Conservation (phyloP, 2,329 filamentous ascomycete genomes). For the Ophiostoma triangulosporum region DNA sequence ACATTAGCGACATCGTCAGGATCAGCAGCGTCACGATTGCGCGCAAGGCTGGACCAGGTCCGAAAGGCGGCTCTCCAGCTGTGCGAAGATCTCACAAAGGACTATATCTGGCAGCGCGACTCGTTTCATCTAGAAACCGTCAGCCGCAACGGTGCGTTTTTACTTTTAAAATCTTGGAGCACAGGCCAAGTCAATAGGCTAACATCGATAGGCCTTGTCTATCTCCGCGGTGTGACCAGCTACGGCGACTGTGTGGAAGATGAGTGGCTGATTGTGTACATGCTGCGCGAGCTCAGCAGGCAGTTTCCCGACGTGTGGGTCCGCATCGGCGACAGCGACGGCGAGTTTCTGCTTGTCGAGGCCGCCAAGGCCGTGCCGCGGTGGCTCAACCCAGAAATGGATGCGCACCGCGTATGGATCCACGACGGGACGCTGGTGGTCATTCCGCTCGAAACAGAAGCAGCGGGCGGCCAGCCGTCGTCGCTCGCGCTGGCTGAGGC, state of each 20-base stretch:
- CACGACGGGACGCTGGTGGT: slow-evolving; percentile 41
- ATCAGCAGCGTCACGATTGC: slow-evolving; percentile 31
- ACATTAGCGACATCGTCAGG: slow-evolving; percentile 21
- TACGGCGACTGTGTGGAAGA: slow-evolving; percentile 94
- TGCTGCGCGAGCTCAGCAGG: slow-evolving; percentile 69
- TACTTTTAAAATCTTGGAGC: no score
- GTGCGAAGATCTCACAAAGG: slow-evolving; percentile 51
- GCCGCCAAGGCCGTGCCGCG: slow-evolving; percentile 75
- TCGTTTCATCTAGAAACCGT: slow-evolving; percentile 56
- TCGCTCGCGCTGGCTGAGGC: slow-evolving; percentile 52
- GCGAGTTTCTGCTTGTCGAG: slow-evolving; percentile 90
- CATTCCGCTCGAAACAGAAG: slow-evolving; percentile 14
- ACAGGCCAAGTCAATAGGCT: no score
- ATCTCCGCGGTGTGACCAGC: slow-evolving; percentile 64
- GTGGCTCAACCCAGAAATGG: slow-evolving; percentile 87
- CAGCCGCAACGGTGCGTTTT: slow-evolving; percentile 39
- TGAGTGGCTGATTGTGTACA: slow-evolving; percentile 91
- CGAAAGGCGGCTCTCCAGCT: slow-evolving; percentile 55
- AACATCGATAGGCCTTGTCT: slow-evolving; percentile 41
- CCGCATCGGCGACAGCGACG: slow-evolving; percentile 73
- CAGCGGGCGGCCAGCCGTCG: slow-evolving; percentile 15
- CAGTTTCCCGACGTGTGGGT: slow-evolving; percentile 65
- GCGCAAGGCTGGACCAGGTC: slow-evolving; percentile 55
- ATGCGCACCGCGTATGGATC: slow-evolving; percentile 82
- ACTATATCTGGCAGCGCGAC: slow-evolving; percentile 94